These are phyloP conservation scores for Sclerotinia subarctica DNA, from an alignment of 2,329 filamentous ascomycete genomes.

Conservation along the genomic window DNA sequence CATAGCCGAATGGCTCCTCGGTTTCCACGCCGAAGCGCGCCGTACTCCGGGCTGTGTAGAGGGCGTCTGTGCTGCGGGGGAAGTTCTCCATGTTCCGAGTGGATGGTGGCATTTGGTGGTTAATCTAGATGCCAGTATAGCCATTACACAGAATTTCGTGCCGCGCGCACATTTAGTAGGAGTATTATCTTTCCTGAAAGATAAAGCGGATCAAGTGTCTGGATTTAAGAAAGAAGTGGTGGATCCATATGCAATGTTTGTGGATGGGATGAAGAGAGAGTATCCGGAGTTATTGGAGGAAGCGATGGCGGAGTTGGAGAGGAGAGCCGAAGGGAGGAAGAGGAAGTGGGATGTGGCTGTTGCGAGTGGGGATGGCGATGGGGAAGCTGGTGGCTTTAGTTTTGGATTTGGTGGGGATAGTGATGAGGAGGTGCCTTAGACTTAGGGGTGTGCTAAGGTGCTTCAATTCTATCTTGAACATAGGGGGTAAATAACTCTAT, in stretches of 20 bases:
- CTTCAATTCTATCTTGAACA: neutral
- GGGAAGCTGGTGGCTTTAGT: slow-evolving; percentile 51
- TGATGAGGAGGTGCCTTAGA: slow-evolving; percentile 44
- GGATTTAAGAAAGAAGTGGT: slow-evolving; percentile 72
- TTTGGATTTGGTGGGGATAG: slow-evolving; percentile 62
- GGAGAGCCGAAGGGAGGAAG: slow-evolving; percentile 62
- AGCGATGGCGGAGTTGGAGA: slow-evolving; percentile 63
- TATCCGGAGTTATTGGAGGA: slow-evolving; percentile 66
- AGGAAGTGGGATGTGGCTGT: slow-evolving; percentile 84
- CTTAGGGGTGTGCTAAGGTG: neutral
- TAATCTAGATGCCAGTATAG: slow-evolving; percentile 80
- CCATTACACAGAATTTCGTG: slow-evolving; percentile 94
- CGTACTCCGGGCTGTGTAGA: slow-evolving; percentile 74
- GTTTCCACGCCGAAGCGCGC: slow-evolving; percentile 82
- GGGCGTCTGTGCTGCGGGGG: slow-evolving; percentile 78
- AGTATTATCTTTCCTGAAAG: slow-evolving; percentile 74
- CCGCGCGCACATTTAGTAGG: slow-evolving; percentile 67
- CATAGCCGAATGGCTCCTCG: slow-evolving; percentile 93
- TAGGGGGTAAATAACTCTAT: neutral
- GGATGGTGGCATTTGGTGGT: slow-evolving; percentile 98
- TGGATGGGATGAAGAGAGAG: slow-evolving; percentile 59
- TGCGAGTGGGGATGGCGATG: slow-evolving; percentile 44
- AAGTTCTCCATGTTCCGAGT: slow-evolving; percentile 87
- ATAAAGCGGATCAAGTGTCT: slow-evolving; percentile 82
- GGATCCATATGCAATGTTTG: slow-evolving; percentile 74